Evolutionary conservation across 1,284 basidiomycete species (phyloP).

Genomic region (Golubevia sp.): DNA sequence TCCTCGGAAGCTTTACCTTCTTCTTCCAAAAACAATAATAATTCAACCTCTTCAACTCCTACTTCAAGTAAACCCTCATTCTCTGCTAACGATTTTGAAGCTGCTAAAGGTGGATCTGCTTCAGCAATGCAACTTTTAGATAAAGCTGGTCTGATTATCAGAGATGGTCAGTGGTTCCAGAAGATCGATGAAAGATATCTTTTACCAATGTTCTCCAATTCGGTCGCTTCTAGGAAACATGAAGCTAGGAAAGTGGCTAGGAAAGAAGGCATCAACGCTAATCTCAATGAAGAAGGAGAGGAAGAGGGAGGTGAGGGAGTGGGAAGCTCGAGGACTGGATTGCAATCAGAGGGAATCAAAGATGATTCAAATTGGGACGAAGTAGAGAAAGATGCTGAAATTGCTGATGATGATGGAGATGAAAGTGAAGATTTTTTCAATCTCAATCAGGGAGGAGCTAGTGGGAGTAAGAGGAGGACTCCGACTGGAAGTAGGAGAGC

Average conservation of each 20-base stretch:
- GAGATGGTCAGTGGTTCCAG: conserved; percentile 88
- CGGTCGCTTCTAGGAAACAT: conserved; percentile 63
- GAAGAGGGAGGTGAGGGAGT: conserved; percentile 2
- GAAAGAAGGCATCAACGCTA: too few species aligned
- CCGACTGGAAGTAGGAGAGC: too few species aligned
- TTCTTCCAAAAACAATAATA: too few species aligned
- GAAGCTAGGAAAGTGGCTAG: conserved; percentile 50
- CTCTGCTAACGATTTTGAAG: background rate
- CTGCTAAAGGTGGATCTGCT: conserved; percentile 3
- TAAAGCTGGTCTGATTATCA: conserved; percentile 57
- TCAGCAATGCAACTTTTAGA: conserved; percentile 41
- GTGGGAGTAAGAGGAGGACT: too few species aligned
- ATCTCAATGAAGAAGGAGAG: background rate
- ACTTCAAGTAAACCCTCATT: too few species aligned
- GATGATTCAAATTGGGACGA: too few species aligned
- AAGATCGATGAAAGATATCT: conserved; percentile 91
- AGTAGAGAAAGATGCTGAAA: too few species aligned
- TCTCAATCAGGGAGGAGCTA: too few species aligned
- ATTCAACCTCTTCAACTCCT: too few species aligned
- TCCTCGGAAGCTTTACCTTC: too few species aligned
- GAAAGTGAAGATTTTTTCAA: too few species aligned
- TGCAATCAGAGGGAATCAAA: background rate
- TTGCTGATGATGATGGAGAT: too few species aligned
- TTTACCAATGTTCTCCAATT: conserved; percentile 88
- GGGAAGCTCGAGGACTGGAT: background rate